Conservation (phyloP, 148 eudicot species). For the Vaccinium macrocarpon region DNA sequence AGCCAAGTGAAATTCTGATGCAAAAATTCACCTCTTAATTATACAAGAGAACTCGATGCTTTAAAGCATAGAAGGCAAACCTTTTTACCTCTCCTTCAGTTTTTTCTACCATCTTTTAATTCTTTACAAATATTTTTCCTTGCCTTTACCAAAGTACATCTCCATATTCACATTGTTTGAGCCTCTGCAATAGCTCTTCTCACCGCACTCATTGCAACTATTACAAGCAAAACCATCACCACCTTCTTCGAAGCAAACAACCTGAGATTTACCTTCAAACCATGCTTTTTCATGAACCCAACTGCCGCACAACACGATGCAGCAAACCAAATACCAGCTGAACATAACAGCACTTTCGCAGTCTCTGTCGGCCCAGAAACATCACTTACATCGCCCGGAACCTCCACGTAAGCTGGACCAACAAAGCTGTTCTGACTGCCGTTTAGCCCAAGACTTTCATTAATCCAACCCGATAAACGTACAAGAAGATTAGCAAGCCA, state of each 20-base stretch:
- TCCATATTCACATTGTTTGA: slow-evolving; percentile 15
- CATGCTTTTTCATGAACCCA: slow-evolving; percentile 62
- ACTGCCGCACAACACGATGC: slow-evolving; percentile 28
- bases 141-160: neutral
- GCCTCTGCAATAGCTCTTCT: slow-evolving; percentile 42
- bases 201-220: slow-evolving; percentile 35
- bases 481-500: slow-evolving; percentile 86
- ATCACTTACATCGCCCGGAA: slow-evolving; percentile 32
- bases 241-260: slow-evolving; percentile 80
- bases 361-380: slow-evolving; percentile 48
- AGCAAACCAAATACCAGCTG: slow-evolving; percentile 39
- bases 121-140: neutral
- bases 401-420: slow-evolving; percentile 44
- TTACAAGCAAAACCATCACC: slow-evolving; percentile 41
- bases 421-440: slow-evolving; percentile 25
- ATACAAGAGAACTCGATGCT: neutral
- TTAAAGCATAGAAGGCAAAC: neutral
- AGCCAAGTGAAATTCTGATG: neutral
- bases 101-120: neutral
- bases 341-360: slow-evolving; percentile 37
- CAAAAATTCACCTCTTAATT: slow-evolving; percentile 12
- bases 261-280: slow-evolving; percentile 81
- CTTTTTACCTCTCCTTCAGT: neutral
- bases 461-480: slow-evolving; percentile 57
- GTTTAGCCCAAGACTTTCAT: slow-evolving; percentile 60